Evolutionary conservation across 495 filamentous ascomycete genomes (phyloP), one percentile per base, ranked within the genome.

Genomic region (Schizothecium vesticola): DNA sequence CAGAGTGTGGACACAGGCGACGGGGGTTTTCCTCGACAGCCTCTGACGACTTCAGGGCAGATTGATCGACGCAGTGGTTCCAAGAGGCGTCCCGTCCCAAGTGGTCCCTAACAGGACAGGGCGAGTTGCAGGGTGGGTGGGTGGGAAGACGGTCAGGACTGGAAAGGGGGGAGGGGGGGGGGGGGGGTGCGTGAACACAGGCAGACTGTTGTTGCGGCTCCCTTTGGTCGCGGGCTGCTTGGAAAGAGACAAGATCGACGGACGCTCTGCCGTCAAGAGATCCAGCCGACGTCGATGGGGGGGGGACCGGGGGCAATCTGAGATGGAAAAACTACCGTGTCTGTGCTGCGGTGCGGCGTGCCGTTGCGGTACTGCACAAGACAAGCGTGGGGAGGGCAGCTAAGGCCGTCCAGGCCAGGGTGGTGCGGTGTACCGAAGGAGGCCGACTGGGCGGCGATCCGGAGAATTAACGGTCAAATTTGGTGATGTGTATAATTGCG

Each of bases 41-140:
- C 74, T 81, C 78, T 82, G 80, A 81, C 78, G 80, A 79, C 72
- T 75, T 64, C 72, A 72, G 71, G 78, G 77, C 74, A 78, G 75
- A 80, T 71, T 74, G 81, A 82, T 82, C 81, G 80, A 77, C 80
- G 76, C 60, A 21, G 29, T 31, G 31, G 51, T n/a, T 59, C 58
- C 58, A 64, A 72, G 73, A 70, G 76, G 75, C 79, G 72, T 79
- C 76, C 80, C 77, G 71, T 77, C 72, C 72, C 70, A 73, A 74
- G 67, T 69, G 26, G 65, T 70, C 51, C 67, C 71, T 74, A 69
- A 57, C 59, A 75, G 74, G 73, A 70, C 67, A 74, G 75, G 72
- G 31, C 74, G 68, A 78, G 73, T 72, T 69, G 73, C 74, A 64
- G 73, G 71, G 64, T 33, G 61, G 65, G 61, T 64, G 65, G 74